Conservation (phyloP, 371 early-diverging fungal species). For the Entomophthora muscae region DNA sequence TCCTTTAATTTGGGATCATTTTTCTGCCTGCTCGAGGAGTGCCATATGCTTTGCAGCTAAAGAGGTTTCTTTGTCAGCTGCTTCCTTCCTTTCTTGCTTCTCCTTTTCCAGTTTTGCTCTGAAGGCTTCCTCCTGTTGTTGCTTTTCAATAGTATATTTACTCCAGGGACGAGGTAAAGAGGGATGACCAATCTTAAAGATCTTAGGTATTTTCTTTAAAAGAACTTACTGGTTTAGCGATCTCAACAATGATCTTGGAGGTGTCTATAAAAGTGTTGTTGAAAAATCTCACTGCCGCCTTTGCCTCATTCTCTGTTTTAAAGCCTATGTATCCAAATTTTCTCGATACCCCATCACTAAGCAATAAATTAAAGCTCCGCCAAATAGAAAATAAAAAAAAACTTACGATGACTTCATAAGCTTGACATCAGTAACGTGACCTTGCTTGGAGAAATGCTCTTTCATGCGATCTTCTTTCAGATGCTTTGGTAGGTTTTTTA, state of each 20-base stretch:
- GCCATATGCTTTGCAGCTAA: constrained; percentile 8
- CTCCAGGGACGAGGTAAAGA: constrained; percentile 82
- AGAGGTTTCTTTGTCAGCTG: constrained; percentile 19
- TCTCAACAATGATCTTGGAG: constrained; percentile 63
- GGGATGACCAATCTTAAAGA: constrained; percentile 41
- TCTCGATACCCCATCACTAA: constrained; percentile 58
- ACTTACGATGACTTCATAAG: constrained; percentile 62
- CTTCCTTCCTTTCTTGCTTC: constrained; percentile 15
- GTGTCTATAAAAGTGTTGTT: constrained; percentile 85
- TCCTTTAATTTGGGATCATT: constrained; percentile 71
- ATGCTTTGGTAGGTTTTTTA: constrained; percentile 86
- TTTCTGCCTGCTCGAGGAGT: constrained; percentile 12
- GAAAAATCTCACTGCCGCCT: constrained; percentile 63
- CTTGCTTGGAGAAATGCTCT: constrained; percentile 67
- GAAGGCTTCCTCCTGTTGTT: constrained; percentile 40
- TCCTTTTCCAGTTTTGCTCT: constrained; percentile 10
- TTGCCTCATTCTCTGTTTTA: constrained; percentile 65
- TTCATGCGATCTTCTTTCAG: constrained; percentile 64
- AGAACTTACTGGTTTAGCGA: constrained; percentile 54
- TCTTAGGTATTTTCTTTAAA: not conserved
- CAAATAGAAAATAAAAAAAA: not conserved
- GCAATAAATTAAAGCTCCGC: not conserved
- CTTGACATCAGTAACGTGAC: constrained; percentile 82
- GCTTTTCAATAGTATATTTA: constrained; percentile 45
- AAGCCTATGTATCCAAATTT: constrained; percentile 87